A percentile compares a stretch with the other conserved stretches of the same genome.
Evolutionary conservation across 108 stramenopile species (phyloP).

Genomic region (Asterionellopsis glacialis): DNA sequence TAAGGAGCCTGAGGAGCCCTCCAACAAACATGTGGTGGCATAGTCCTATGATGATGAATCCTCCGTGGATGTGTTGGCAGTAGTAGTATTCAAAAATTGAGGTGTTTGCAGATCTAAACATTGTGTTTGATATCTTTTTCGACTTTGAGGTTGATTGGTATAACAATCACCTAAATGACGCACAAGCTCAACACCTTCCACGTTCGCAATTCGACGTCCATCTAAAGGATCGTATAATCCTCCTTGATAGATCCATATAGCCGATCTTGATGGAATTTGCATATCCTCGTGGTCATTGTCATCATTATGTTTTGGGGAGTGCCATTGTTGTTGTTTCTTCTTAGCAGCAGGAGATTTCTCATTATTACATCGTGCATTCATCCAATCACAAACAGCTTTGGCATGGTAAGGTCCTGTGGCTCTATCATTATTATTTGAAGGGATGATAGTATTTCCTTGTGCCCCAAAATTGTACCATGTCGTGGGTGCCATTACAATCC

Average conservation of each 20-base stretch:
- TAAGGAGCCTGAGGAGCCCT: too few species aligned
- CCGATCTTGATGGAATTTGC: neutral
- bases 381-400: neutral
- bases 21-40: constrained; percentile 50
- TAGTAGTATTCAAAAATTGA: too few species aligned
- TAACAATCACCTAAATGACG: constrained; percentile 24
- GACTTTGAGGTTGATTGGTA: neutral
- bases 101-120: constrained; percentile 8
- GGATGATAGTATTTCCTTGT: too few species aligned
- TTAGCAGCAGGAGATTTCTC: neutral
- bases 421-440: too few species aligned
- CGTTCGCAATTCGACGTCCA: constrained; percentile 54
- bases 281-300: too few species aligned
- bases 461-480: too few species aligned
- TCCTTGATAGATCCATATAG: constrained; percentile 31
- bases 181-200: constrained; percentile 68
- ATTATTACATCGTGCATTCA: constrained; percentile 4
- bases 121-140: constrained; percentile 11
- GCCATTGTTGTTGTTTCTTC: too few species aligned
- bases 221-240: constrained; percentile 58
- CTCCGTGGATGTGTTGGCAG: neutral
- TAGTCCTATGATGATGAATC: constrained; percentile 20
- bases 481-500: too few species aligned
- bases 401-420: neutral
- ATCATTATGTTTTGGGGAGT: too few species aligned